Base-by-base conservation (phyloP, 495 filamentous ascomycete species). In the Penicillium verhagenii region DNA sequence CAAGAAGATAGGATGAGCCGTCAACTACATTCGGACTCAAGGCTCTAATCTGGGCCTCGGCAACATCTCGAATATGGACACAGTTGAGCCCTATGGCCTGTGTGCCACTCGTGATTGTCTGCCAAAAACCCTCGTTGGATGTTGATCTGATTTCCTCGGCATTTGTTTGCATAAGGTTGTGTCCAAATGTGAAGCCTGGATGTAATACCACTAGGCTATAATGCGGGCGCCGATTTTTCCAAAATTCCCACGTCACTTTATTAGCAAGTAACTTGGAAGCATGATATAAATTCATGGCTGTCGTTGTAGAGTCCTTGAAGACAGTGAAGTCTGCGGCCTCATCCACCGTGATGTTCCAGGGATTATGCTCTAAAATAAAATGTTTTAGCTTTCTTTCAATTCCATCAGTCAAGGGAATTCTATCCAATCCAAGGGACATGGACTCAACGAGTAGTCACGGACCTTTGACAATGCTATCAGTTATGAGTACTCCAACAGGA, bases 41-140 rank as follows among this genome's bases (percentile, higher is more conserved):
- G 0, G 66, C 61, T 47, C 59, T 68, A 49, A 79, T 39, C 25
- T 72, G 66, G 1, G 64, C 70, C 9, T 68, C 62, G 11, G 71
- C 70, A 1, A 77, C 72, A 54, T 79, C 74, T n/a, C 64, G 58
- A 21, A 77, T 56, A 51, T 79, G 67, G n/a, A 77, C 74, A 25
- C 56, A 63, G 1, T 54, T 60, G 3, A 60, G 40, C 1, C 18
- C 48, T 0, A 50, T 39, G 14, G 29, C 5, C 1, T 63, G 58
- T 20, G 18, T 31, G 10, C 56, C 61, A 4, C 9, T 33, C 57
- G 60, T 65, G 13, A 73, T 56, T 3, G 57, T 20, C 19, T 25
- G 23, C 52, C 53, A 70, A 0, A 72, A 46, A 7, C 56, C 24
- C 5, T 47, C 50, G 26, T 72, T 71, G 5, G 64, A 59, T 13